These are phyloP conservation scores for Erysimum cheiri DNA, from an alignment of 441 rosid genomes.

Conservation along the genomic window DNA sequence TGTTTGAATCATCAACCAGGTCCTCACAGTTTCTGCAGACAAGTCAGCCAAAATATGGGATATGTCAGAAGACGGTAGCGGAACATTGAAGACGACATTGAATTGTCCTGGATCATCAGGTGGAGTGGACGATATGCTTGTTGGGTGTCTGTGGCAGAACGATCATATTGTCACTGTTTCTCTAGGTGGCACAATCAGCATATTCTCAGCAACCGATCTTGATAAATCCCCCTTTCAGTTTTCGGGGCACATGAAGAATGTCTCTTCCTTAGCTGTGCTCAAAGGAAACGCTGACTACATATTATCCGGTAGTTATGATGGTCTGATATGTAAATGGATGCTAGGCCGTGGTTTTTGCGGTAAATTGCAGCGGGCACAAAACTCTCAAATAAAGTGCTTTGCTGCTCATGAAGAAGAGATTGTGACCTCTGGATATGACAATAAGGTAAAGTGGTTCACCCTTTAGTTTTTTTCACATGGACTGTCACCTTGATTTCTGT, in stretches of 20 bases:
- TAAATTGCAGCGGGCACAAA: constrained; percentile 76
- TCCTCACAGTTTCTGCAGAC: constrained; percentile 91
- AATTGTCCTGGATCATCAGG: constrained; percentile 65
- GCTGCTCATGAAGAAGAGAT: constrained; percentile 84
- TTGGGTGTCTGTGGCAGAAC: constrained; percentile 95
- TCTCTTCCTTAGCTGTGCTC: constrained; percentile 73
- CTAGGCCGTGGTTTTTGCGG: constrained; percentile 83
- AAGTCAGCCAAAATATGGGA: constrained; percentile 97
- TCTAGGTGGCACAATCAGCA: constrained; percentile 84
- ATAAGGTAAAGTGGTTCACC: constrained; percentile 57
- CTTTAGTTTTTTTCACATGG: background rate
- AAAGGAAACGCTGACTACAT: constrained; percentile 64
- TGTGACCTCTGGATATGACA: constrained; percentile 89
- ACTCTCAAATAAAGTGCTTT: constrained; percentile 83
- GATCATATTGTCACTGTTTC: constrained; percentile 87
- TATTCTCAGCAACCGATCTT: constrained; percentile 79
- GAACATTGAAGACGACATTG: constrained; percentile 72
- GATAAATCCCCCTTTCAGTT: constrained; percentile 72
- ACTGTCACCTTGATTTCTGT: constrained; percentile 16
- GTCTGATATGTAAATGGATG: constrained; percentile 87
- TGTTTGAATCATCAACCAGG: constrained; percentile 56
- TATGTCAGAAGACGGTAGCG: constrained; percentile 71
- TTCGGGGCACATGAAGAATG: constrained; percentile 89
- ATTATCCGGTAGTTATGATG: constrained; percentile 88
- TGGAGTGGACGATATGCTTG: constrained; percentile 96